Evolutionary conservation across 2,329 filamentous ascomycete species (phyloP).

Genomic region (Trichoderma polysporum): DNA sequence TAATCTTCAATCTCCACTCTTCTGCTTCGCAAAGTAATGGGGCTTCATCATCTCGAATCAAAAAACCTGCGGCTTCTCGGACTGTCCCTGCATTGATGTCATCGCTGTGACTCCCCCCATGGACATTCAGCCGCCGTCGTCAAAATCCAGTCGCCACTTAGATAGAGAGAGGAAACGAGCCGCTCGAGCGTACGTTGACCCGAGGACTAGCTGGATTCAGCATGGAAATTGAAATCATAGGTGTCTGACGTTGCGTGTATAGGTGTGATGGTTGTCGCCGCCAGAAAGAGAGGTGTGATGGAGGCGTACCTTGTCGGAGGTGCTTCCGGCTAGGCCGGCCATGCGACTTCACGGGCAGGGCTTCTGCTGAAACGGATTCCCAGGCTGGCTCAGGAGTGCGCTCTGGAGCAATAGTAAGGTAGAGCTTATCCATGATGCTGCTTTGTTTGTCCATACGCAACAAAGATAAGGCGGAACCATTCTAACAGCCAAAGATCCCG

Average conservation of each 20-base stretch:
- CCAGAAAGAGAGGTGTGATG: slow-evolving; percentile 58
- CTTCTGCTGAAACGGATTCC: slow-evolving; percentile 20
- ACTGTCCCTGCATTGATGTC: slow-evolving; percentile 3
- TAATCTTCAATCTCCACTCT: neutral
- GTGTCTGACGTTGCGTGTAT: neutral
- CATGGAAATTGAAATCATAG: neutral
- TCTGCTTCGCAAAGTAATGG: neutral
- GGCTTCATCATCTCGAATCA: slow-evolving; percentile 1
- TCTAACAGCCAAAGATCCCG: slow-evolving; percentile 4
- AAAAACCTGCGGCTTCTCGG: slow-evolving; percentile 11
- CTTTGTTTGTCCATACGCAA: neutral
- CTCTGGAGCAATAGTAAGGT: slow-evolving; percentile 5
- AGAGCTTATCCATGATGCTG: neutral
- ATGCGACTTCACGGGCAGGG: slow-evolving; percentile 32
- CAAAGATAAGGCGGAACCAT: neutral
- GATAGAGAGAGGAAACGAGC: slow-evolving; percentile 18
- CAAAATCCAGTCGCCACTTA: slow-evolving; percentile 12
- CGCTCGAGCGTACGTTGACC: slow-evolving; percentile 15
- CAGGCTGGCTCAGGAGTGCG: neutral
- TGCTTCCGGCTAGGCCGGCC: slow-evolving; percentile 51
- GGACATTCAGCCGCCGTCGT: slow-evolving; percentile 7
- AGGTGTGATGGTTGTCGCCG: slow-evolving; percentile 56
- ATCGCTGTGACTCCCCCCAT: slow-evolving; percentile 11
- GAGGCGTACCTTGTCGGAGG: slow-evolving; percentile 53
- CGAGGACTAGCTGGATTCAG: neutral